A percentile compares a stretch with the other conserved stretches of the same genome.
Evolutionary conservation across 2,329 filamentous ascomycete genomes (phyloP).

Genomic region (Ceratocystis ficicola): DNA sequence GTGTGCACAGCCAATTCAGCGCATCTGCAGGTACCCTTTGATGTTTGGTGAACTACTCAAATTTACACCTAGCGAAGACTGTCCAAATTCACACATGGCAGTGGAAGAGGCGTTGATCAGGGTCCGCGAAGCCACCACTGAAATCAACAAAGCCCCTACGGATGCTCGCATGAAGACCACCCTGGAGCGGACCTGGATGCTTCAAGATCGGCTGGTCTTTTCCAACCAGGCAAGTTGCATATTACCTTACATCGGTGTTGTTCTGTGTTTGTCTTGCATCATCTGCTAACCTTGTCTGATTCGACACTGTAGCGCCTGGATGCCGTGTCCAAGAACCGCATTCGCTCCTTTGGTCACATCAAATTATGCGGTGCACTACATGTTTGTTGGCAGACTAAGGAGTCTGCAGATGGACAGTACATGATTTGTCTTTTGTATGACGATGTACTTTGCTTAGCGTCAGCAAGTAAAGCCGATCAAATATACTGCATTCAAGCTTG

Average conservation of each 20-base stretch:
- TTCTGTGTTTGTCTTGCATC: background rate
- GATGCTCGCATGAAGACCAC: conserved; percentile 56
- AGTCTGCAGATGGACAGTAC: conserved; percentile 61
- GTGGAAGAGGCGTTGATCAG: conserved; percentile 61
- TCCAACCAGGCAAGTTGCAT: conserved; percentile 42
- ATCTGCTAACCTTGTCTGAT: conserved; percentile 4
- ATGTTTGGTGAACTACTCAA: conserved; percentile 75
- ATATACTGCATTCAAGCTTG: conserved; percentile 64
- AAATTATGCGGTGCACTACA: conserved; percentile 72
- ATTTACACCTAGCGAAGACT: conserved; percentile 72
- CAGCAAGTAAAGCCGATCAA: conserved; percentile 49
- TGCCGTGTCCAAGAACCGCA: conserved; percentile 47
- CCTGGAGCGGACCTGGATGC: conserved; percentile 69
- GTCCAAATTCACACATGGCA: conserved; percentile 68
- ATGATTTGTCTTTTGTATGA: conserved; percentile 78
- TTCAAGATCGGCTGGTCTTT: conserved; percentile 72
- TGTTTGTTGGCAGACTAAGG: conserved; percentile 64
- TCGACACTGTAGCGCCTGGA: conserved; percentile 34
- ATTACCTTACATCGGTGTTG: background rate
- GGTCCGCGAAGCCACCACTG: conserved; percentile 60
- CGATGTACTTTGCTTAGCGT: conserved; percentile 65
- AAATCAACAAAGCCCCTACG: conserved; percentile 75
- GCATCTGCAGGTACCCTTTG: conserved; percentile 81
- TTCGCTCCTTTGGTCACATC: conserved; percentile 69
- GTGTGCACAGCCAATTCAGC: conserved; percentile 63